Percentiles rank a stretch among this genome's conserved stretches.
These are phyloP conservation scores for Pascua guehoae DNA, from an alignment of 1,284 basidiomycete genomes.

Conservation along the genomic window DNA sequence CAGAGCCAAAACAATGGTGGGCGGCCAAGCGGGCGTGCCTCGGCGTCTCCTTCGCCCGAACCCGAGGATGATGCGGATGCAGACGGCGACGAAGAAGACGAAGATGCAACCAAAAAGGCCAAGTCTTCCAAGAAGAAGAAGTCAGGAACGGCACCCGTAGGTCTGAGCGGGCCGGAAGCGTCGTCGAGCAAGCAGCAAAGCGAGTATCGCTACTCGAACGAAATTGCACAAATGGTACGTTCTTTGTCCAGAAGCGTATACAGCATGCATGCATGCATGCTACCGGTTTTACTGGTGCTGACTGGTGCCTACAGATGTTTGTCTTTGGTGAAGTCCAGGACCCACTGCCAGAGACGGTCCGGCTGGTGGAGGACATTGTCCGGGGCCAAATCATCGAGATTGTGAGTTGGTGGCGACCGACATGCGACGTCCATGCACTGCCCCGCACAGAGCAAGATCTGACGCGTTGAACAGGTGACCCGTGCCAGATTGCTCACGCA, in stretches of 20 bases:
- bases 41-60: conserved; percentile 23
- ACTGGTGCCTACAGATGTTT: conserved; percentile 67
- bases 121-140: conserved; percentile 29
- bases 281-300: neutral
- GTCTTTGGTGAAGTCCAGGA: conserved; percentile 95
- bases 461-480: conserved; percentile 61
- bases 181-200: conserved; percentile 15
- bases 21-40: neutral
- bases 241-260: no score
- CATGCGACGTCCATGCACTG: no score
- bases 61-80: conserved; percentile 32
- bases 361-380: conserved; percentile 94
- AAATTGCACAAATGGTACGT: conserved; percentile 76
- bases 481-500: conserved; percentile 82
- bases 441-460: neutral
- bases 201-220: conserved; percentile 70
- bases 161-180: conserved; percentile 5
- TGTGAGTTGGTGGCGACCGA: conserved; percentile 52
- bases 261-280: no score
- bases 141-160: conserved; percentile 6
- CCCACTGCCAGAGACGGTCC: conserved; percentile 79
- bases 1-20: no score
- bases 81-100: conserved; percentile 38
- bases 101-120: conserved; percentile 19
- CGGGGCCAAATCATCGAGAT: conserved; percentile 88